Conservation (phyloP, 192 early-diverging fungal species). For the Pecoramyces ruminantium region DNA sequence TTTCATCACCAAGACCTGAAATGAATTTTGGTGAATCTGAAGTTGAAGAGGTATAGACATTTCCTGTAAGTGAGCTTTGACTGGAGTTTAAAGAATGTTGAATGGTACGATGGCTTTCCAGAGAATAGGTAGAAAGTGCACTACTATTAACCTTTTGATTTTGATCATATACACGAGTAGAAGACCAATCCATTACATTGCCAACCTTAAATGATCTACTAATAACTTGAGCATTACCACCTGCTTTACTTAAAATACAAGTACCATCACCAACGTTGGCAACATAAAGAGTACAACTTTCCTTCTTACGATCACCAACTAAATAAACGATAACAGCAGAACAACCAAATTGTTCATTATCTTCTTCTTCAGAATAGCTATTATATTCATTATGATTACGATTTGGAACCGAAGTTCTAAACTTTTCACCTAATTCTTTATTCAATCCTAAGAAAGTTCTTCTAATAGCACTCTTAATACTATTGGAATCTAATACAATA, state of each 20-base stretch:
- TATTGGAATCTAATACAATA: slow-evolving; percentile 15
- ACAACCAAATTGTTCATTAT: slow-evolving; percentile 43
- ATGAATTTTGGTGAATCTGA: slow-evolving; percentile 36
- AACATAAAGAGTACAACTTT: slow-evolving; percentile 47
- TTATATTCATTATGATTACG: slow-evolving; percentile 4
- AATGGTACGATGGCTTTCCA: not conserved
- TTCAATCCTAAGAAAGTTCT: slow-evolving; percentile 70
- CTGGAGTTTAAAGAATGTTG: not conserved
- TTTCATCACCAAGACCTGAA: slow-evolving; percentile 14
- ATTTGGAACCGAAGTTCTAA: not conserved
- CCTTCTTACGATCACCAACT: slow-evolving; percentile 17
- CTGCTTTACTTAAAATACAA: slow-evolving; percentile 58
- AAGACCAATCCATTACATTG: not conserved
- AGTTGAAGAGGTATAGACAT: slow-evolving; percentile 42
- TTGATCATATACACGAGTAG: not conserved
- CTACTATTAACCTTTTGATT: not conserved
- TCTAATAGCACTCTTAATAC: slow-evolving; percentile 50
- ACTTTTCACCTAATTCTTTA: slow-evolving; percentile 46
- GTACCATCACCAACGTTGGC: slow-evolving; percentile 75
- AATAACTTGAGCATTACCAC: slow-evolving; percentile 45
- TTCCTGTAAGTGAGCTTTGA: not conserved
- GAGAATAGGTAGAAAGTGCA: not conserved
- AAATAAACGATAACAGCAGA: slow-evolving; percentile 69
- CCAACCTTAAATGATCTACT: not conserved
- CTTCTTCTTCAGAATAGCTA: slow-evolving; percentile 4